Percentiles rank a stretch among this genome's conserved stretches.
These are phyloP conservation scores for Mimosa bimucronata DNA, from an alignment of 306 rosid genomes.

Conservation along the genomic window DNA sequence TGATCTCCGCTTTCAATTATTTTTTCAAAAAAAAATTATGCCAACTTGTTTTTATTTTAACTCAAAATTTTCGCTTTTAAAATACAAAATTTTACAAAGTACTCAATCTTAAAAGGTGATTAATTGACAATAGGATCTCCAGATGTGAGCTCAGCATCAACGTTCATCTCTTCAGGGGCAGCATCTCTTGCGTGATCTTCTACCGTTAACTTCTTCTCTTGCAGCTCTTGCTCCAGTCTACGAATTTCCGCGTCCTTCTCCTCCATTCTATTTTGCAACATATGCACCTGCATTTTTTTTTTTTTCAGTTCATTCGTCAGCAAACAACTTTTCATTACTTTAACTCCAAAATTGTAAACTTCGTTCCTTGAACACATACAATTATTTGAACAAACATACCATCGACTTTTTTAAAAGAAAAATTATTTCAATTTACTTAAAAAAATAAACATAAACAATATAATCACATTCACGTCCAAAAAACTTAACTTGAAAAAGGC, in stretches of 20 bases:
- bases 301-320: not conserved
- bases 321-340: not conserved
- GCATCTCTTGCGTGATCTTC: slow-evolving; percentile 48
- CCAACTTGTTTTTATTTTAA: not conserved
- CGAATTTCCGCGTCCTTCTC: slow-evolving; percentile 66
- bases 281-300: slow-evolving; percentile 51
- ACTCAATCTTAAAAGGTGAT: not conserved
- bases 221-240: slow-evolving; percentile 56
- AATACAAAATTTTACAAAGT: slow-evolving; percentile 26
- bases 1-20: not conserved
- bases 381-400: not conserved
- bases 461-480: not conserved
- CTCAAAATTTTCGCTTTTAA: not conserved
- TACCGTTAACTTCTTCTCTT: slow-evolving; percentile 39
- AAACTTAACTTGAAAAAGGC: not conserved
- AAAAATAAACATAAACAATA: not conserved
- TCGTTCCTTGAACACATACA: not conserved
- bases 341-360: not conserved
- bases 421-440: not conserved
- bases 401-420: not conserved
- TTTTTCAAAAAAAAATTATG: too few relatives aligned
- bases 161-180: slow-evolving; percentile 30
- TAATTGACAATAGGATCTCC: slow-evolving; percentile 44
- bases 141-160: slow-evolving; percentile 39
- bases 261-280: slow-evolving; percentile 70